Base-by-base conservation (phyloP, 345 rosid species). In the Linum tenue region DNA sequence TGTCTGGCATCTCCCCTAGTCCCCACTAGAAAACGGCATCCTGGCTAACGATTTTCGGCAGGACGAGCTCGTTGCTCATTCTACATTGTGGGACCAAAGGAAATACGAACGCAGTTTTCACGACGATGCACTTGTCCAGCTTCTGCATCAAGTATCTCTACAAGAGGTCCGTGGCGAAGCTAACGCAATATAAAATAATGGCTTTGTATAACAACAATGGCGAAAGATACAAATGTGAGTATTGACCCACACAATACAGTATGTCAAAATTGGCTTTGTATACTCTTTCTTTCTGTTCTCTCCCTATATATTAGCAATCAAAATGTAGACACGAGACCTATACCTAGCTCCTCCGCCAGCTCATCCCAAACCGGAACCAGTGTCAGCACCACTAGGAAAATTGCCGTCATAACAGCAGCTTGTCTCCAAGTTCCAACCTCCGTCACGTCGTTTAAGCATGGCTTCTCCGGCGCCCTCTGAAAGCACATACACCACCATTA, bases 391-490 rank as follows among this genome's bases (percentile, higher is more conserved):
- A 86, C 96, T 40, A 88, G 78, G 42, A 85, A 60, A 43, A 84
- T 72, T 2, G 94, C 86, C 10, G 73, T 69, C 1, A 63, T 68
- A 0, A 92, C 98, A 15, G 74, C 73, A 2, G 80, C 80, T 70
- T 90, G 86, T 77, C 97, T 84, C 97, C 89, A 92, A n/a, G 86
- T 85, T 63, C 98, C 98, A 5, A 86, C 98, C 66, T 86, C 97
- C 1, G 94, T 83, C 73, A 90, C 98, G 16, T 92, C 96, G 7
- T 92, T 92, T 63, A 92, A 71, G 78, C 98, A 92, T 38, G 98
- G 82, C 77, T 90, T 88, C 55, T 92, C 98, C 2, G 94, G 94
- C 63, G 83, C 83, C 72, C 98, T 84, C 98, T 90, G 83, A 48
- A 63, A 31, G 67, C 15, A 37, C 43, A 62, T 8, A 37, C 37